Percentiles rank a stretch among this genome's conserved stretches.
Evolutionary conservation across 2,329 filamentous ascomycete genomes (phyloP).

Genomic region (Neodidymelliopsis sp.): DNA sequence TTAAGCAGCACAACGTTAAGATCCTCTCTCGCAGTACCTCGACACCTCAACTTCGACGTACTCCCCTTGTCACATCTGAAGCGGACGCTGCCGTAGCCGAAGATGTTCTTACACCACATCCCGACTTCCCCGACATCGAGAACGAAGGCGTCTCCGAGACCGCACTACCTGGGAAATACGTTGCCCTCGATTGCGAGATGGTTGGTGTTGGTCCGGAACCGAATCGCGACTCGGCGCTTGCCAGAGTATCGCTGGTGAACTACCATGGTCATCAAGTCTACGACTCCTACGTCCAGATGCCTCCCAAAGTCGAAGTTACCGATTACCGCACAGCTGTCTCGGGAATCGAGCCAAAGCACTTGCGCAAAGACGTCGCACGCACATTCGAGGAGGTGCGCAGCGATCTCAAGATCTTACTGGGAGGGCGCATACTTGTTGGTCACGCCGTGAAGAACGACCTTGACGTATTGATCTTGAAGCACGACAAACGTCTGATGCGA

Average conservation of each 20-base stretch:
- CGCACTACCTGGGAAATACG: slow-evolving; percentile 82
- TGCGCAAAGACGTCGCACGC: slow-evolving; percentile 60
- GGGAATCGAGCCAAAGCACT: slow-evolving; percentile 77
- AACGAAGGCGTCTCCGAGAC: slow-evolving; percentile 58
- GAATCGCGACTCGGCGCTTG: slow-evolving; percentile 76
- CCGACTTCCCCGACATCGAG: slow-evolving; percentile 50
- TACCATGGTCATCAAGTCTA: slow-evolving; percentile 93
- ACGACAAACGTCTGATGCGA: slow-evolving; percentile 78
- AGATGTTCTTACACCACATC: slow-evolving; percentile 56
- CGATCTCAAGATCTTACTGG: slow-evolving; percentile 72
- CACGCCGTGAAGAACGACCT: slow-evolving; percentile 84
- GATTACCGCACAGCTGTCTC: slow-evolving; percentile 91
- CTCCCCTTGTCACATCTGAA: slow-evolving; percentile 60
- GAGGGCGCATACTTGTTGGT: slow-evolving; percentile 77
- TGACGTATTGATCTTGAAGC: slow-evolving; percentile 75
- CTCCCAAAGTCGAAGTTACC: slow-evolving; percentile 73
- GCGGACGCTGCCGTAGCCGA: slow-evolving; percentile 63
- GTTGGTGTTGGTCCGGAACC: slow-evolving; percentile 77
- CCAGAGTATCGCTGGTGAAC: slow-evolving; percentile 88
- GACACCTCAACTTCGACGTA: slow-evolving; percentile 44
- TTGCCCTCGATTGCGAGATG: slow-evolving; percentile 98
- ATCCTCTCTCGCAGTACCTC: slow-evolving; percentile 47
- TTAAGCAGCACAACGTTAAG: slow-evolving; percentile 53
- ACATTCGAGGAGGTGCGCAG: slow-evolving; percentile 78
- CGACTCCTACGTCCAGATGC: slow-evolving; percentile 85